Percentiles rank a stretch among this genome's conserved stretches.
These are phyloP conservation scores for Suillus alpinus DNA, from an alignment of 768 basidiomycete species.

Conservation along the genomic window DNA sequence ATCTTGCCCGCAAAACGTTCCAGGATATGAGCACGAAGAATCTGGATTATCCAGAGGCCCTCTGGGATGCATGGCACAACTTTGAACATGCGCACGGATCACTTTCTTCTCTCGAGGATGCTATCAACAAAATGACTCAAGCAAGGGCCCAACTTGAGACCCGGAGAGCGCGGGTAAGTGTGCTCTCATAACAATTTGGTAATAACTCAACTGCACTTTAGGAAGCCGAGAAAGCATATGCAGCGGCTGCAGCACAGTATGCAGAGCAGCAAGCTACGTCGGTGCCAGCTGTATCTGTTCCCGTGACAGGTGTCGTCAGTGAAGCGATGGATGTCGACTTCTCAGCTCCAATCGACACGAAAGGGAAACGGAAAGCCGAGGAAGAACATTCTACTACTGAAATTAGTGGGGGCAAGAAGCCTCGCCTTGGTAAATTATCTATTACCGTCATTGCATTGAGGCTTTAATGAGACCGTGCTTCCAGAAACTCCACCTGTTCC, in stretches of 20 bases:
- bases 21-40: slow-evolving; percentile 63
- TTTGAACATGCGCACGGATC: slow-evolving; percentile 86
- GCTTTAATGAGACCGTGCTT: not conserved
- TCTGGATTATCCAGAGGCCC: slow-evolving; percentile 92
- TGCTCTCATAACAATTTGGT: not conserved
- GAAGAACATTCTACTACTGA: slow-evolving; percentile 35
- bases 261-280: slow-evolving; percentile 39
- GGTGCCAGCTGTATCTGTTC: slow-evolving; percentile 27
- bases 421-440: slow-evolving; percentile 50
- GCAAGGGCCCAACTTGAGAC: slow-evolving; percentile 61
- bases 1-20: slow-evolving; percentile 67
- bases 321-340: slow-evolving; percentile 43
- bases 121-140: slow-evolving; percentile 62
- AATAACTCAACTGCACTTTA: slow-evolving; percentile 19
- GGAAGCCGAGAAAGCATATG: slow-evolving; percentile 63
- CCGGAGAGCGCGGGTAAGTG: slow-evolving; percentile 59
- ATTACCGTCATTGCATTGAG: not conserved
- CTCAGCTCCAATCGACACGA: slow-evolving; percentile 32
- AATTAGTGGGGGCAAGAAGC: slow-evolving; percentile 58
- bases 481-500: slow-evolving; percentile 45
- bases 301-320: slow-evolving; percentile 16
- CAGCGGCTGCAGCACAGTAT: slow-evolving; percentile 48
- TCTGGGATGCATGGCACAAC: slow-evolving; percentile 88
- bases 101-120: slow-evolving; percentile 60
- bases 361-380: slow-evolving; percentile 65